These are phyloP conservation scores for Pythium pyrilobum DNA, from an alignment of 352 stramenopile species.

Conservation along the genomic window DNA sequence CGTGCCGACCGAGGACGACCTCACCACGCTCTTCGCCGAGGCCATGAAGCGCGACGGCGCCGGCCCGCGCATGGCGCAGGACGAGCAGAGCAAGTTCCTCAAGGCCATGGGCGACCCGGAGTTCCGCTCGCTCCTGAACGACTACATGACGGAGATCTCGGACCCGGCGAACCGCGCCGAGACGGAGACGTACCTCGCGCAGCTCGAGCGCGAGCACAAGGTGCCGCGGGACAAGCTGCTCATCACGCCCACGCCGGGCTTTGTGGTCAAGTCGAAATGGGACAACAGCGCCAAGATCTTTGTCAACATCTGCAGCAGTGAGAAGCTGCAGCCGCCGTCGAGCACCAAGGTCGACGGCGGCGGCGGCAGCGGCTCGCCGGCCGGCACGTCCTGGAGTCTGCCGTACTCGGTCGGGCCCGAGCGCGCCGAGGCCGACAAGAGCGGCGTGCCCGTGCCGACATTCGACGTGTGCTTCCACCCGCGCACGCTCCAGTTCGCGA, in stretches of 20 bases:
- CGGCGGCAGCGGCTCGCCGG: conserved; percentile 15
- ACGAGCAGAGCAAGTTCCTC: conserved; percentile 85
- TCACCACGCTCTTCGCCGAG: conserved; percentile 42
- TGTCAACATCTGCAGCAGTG: conserved; percentile 89
- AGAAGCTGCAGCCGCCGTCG: conserved; percentile 75
- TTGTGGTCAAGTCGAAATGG: conserved; percentile 90
- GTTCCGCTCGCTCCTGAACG: conserved; percentile 90
- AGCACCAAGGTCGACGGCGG: conserved; percentile 30
- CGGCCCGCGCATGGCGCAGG: conserved; percentile 23
- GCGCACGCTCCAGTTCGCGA: conserved; percentile 65
- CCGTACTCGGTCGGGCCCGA: conserved; percentile 89
- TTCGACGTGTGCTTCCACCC: conserved; percentile 94
- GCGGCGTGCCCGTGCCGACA: conserved; percentile 51
- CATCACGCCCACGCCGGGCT: conserved; percentile 77
- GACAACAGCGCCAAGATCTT: conserved; percentile 78
- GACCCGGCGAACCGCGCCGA: conserved; percentile 87
- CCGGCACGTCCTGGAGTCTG: conserved; percentile 79
- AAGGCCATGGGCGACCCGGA: conserved; percentile 87
- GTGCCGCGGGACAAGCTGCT: conserved; percentile 84
- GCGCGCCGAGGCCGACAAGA: conserved; percentile 88
- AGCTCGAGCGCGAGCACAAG: conserved; percentile 88
- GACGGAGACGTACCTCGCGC: conserved; percentile 86
- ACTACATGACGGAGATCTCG: conserved; percentile 94
- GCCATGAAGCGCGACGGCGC: conserved; percentile 29
- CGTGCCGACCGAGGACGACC: conserved; percentile 32